phyloP scores from a whole-genome alignment of 306 rosid species.

The Erythrophleum fordii region DNA sequence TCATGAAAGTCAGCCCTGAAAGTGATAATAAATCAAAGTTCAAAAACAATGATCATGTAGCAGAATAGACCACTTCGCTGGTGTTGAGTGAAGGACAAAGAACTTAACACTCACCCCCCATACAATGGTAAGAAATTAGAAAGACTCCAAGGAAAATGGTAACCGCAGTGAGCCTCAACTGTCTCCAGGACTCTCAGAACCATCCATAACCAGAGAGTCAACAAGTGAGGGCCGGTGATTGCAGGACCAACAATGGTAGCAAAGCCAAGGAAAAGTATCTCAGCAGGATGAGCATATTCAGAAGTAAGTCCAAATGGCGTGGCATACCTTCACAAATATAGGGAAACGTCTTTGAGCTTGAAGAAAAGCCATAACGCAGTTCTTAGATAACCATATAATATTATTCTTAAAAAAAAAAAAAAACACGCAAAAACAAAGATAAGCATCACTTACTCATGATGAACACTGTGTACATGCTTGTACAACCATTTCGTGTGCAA shows the following conservation, averaged over 20 bases:
- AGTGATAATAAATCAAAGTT: conserved; percentile 26
- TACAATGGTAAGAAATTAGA: conserved; percentile 79
- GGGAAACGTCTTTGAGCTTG: conserved; percentile 3
- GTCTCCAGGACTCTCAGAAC: conserved; percentile 78
- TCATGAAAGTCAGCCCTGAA: conserved; percentile 84
- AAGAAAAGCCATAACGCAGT: conserved; percentile 23
- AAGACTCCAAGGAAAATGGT: conserved; percentile 86
- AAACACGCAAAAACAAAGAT: not conserved
- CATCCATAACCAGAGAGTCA: conserved; percentile 90
- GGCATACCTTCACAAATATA: conserved; percentile 62
- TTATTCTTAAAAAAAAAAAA: not conserved
- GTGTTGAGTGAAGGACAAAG: conserved; percentile 8
- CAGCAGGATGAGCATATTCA: conserved; percentile 90
- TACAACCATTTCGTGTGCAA: conserved; percentile 87
- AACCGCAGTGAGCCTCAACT: conserved; percentile 89
- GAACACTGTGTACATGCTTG: conserved; percentile 84
- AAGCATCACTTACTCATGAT: conserved; percentile 73
- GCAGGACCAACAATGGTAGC: conserved; percentile 91
- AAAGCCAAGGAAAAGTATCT: conserved; percentile 87
- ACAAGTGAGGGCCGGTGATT: conserved; percentile 79
- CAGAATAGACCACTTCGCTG: not conserved
- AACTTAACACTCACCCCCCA: conserved; percentile 67
- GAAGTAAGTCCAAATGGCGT: conserved; percentile 88
- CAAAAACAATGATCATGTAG: conserved; percentile 25
- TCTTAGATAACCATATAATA: conserved; percentile 13